A percentile compares a stretch with the other conserved stretches of the same genome.
These are phyloP conservation scores for Liquidambar formosana DNA, from an alignment of 164 flowering plant genomes.

Conservation along the genomic window DNA sequence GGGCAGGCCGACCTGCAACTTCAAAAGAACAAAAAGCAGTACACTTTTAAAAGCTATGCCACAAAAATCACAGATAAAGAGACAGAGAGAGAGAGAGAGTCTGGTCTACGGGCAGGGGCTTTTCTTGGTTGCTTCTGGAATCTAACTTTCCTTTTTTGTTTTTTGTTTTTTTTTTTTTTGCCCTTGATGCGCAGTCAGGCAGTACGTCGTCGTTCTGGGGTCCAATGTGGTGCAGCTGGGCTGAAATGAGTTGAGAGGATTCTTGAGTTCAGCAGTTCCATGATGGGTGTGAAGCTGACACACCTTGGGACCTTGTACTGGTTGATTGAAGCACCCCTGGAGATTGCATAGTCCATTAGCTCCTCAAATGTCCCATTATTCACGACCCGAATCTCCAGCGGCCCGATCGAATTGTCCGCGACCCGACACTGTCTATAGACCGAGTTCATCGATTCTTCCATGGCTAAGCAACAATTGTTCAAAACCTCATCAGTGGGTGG, in stretches of 20 bases:
- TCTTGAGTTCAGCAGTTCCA: conserved; percentile 70
- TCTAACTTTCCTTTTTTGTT: too few species aligned
- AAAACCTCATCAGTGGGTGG: conserved; percentile 38
- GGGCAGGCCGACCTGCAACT: too few species aligned
- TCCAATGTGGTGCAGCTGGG: conserved; percentile 59
- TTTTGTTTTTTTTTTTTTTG: too few species aligned
- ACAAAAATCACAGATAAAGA: not conserved
- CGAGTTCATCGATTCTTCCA: conserved; percentile 73
- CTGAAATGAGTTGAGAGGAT: conserved; percentile 62
- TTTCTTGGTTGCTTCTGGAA: too few species aligned
- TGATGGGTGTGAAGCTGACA: conserved; percentile 62
- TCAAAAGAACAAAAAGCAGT: too few species aligned
- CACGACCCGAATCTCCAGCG: conserved; percentile 73
- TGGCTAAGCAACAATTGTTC: conserved; percentile 57
- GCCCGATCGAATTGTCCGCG: conserved; percentile 64
- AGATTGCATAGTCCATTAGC: conserved; percentile 83
- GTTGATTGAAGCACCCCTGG: conserved; percentile 78
- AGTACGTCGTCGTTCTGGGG: conserved; percentile 46
- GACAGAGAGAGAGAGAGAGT: too few species aligned
- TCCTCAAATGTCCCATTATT: conserved; percentile 75
- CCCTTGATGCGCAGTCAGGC: not conserved
- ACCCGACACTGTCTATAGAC: conserved; percentile 77
- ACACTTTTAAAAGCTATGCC: conserved; percentile 21
- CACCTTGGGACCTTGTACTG: conserved; percentile 86
- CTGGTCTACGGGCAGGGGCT: too few species aligned